phyloP scores from a whole-genome alignment of 805 yeast species.

The Wickerhamiella qilinensis region DNA sequence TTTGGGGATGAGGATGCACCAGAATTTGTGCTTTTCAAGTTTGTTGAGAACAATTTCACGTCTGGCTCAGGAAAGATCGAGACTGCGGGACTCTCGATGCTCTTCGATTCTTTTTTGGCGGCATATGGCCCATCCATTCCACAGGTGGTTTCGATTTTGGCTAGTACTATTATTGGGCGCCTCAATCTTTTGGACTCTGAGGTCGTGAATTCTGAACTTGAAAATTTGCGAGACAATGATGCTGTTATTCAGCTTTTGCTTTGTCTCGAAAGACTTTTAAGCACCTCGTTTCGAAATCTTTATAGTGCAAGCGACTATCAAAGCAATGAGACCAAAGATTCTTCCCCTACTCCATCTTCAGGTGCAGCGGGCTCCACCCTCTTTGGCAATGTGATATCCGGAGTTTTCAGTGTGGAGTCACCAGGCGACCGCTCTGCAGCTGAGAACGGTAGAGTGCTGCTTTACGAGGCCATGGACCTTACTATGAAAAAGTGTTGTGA shows the following conservation, averaged over 20 bases:
- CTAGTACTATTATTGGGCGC: slow-evolving; percentile 1
- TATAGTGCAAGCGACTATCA: slow-evolving; percentile 3
- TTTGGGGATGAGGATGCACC: slow-evolving; percentile 6
- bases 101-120: slow-evolving; percentile 36
- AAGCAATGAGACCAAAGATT: slow-evolving; percentile 6
- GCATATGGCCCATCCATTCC: slow-evolving; percentile 38
- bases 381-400: slow-evolving; percentile 38
- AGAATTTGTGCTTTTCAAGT: slow-evolving; percentile 17
- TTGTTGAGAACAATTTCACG: slow-evolving; percentile 34
- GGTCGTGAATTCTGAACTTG: not conserved
- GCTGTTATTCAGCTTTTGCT: slow-evolving; percentile 2
- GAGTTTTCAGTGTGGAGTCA: slow-evolving; percentile 59
- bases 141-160: slow-evolving; percentile 35
- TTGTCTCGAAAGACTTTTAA: slow-evolving; percentile 3
- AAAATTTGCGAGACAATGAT: slow-evolving; percentile 1
- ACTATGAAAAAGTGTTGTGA: slow-evolving; percentile 10
- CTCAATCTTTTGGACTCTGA: slow-evolving; percentile 2
- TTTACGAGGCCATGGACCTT: slow-evolving; percentile 9
- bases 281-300: slow-evolving; percentile 4
- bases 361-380: slow-evolving; percentile 30
- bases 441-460: slow-evolving; percentile 28
- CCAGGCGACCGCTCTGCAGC: slow-evolving; percentile 36
- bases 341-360: not conserved
- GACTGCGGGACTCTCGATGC: slow-evolving; percentile 31
- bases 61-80: slow-evolving; percentile 28